Conservation (phyloP, 1,284 basidiomycete species). For the Pulveroboletus sp. region DNA sequence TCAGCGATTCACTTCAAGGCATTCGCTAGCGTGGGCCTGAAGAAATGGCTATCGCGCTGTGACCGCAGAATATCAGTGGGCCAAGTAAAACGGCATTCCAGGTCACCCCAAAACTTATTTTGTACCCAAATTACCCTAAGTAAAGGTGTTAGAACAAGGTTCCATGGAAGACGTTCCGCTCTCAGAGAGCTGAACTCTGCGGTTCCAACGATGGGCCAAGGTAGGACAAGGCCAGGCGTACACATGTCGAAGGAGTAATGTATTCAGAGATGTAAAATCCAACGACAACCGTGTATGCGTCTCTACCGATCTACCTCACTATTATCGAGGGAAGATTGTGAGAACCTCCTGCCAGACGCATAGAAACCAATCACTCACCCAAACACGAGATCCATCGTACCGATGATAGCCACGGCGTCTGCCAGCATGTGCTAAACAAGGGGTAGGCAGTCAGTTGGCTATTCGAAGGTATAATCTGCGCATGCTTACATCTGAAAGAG, state of each 20-base stretch:
- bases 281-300: slow-evolving; percentile 8
- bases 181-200: no score
- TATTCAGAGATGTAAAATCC: slow-evolving; percentile 13
- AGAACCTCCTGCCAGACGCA: background rate
- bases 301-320: slow-evolving; percentile 44
- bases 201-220: background rate
- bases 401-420: slow-evolving; percentile 91
- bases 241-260: slow-evolving; percentile 3
- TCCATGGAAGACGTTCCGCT: background rate
- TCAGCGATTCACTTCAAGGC: no score
- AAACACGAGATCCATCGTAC: slow-evolving; percentile 90
- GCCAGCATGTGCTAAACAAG: slow-evolving; percentile 78
- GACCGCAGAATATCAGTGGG: background rate
- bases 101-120: background rate
- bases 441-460: slow-evolving; percentile 30
- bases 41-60: background rate
- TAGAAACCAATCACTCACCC: slow-evolving; percentile 54
- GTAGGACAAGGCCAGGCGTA: background rate
- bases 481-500: slow-evolving; percentile 54
- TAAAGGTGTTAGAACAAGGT: background rate
- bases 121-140: background rate
- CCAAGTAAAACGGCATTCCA: background rate
- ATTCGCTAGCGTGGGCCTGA: no score
- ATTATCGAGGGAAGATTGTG: background rate
- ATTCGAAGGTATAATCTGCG: slow-evolving; percentile 19